A percentile compares a stretch with the other conserved stretches of the same genome.
Evolutionary conservation across 768 basidiomycete species (phyloP).

Genomic region (Cubamyces sp.): DNA sequence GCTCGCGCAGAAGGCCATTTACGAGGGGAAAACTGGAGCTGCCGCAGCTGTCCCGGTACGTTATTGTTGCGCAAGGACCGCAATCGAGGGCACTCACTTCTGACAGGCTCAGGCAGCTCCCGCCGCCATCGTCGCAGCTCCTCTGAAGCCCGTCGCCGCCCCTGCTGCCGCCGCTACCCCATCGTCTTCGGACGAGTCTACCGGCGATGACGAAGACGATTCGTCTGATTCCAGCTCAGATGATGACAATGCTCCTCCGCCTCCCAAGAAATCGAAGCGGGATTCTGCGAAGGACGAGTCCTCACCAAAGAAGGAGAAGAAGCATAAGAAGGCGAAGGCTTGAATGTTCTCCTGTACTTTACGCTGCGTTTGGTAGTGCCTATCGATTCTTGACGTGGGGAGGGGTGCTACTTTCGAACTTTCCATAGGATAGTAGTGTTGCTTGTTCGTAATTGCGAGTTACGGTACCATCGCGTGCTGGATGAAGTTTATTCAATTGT

Average conservation of each 20-base stretch:
- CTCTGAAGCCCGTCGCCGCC: conserved; percentile 1
- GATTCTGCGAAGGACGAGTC: conserved; percentile 31
- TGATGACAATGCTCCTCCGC: conserved; percentile 39
- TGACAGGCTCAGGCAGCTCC: conserved; percentile 2
- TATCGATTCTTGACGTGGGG: not conserved
- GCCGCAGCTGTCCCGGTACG: conserved; percentile 44
- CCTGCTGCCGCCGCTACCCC: conserved; percentile 10
- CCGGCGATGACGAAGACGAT: conserved; percentile 42
- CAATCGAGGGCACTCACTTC: not conserved
- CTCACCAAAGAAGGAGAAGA: conserved; percentile 43
- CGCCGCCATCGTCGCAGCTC: conserved; percentile 8
- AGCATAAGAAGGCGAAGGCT: conserved; percentile 46
- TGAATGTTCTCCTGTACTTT: not conserved
- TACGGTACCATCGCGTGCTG: not conserved
- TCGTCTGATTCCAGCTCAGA: conserved; percentile 32
- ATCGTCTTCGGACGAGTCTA: conserved; percentile 23
- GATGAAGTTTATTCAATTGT: not conserved
- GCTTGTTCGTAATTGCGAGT: conserved; percentile 12
- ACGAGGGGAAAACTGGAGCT: conserved; percentile 57
- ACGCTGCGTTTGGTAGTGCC: not conserved
- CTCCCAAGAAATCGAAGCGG: conserved; percentile 34
- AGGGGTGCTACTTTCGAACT: not conserved
- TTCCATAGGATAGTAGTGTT: conserved; percentile 13
- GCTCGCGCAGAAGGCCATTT: conserved; percentile 63
- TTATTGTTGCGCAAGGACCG: not conserved